Percentiles rank a stretch among this genome's conserved stretches.
phyloP scores from a whole-genome alignment of 1,284 basidiomycete species.

The Fistulinella staudtii region DNA sequence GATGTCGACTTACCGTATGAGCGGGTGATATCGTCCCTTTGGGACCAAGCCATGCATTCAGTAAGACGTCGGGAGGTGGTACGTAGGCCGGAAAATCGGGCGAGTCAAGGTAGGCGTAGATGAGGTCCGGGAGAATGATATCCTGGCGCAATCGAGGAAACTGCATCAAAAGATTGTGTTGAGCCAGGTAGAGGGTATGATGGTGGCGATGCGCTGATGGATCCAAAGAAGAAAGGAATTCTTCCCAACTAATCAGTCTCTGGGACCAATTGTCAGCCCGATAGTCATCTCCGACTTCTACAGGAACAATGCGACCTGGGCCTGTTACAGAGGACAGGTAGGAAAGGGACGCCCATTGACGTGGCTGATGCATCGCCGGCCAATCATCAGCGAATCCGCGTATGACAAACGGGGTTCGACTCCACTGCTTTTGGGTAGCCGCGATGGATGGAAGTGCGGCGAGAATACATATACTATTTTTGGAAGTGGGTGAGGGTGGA shows the following conservation, averaged over 20 bases:
- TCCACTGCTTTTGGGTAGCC: constrained; percentile 45
- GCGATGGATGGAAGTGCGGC: constrained; percentile 51
- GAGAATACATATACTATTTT: constrained; percentile 37
- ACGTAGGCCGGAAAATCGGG: constrained; percentile 50
- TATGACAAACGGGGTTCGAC: constrained; percentile 69
- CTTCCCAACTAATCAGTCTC: constrained; percentile 72
- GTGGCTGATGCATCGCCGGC: constrained; percentile 61
- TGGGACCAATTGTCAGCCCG: constrained; percentile 81
- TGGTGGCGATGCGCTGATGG: constrained; percentile 28
- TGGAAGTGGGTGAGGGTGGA: constrained; percentile 21
- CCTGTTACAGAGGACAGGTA: constrained; percentile 73
- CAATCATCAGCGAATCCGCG: constrained; percentile 57
- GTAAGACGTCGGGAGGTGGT: constrained; percentile 67
- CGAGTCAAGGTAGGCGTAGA: constrained; percentile 63
- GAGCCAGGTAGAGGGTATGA: constrained; percentile 79
- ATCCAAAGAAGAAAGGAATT: constrained; percentile 61
- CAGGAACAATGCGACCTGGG: constrained; percentile 80
- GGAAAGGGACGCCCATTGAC: constrained; percentile 61
- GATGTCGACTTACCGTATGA: constrained; percentile 72
- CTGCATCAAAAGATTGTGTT: constrained; percentile 83
- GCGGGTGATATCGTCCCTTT: constrained; percentile 77
- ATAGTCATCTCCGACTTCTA: constrained; percentile 89
- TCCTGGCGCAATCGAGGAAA: constrained; percentile 78
- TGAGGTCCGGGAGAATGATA: constrained; percentile 82
- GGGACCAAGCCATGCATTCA: constrained; percentile 91